These are phyloP conservation scores for Articulospora tetracladia DNA, from an alignment of 495 filamentous ascomycete species.

Conservation along the genomic window DNA sequence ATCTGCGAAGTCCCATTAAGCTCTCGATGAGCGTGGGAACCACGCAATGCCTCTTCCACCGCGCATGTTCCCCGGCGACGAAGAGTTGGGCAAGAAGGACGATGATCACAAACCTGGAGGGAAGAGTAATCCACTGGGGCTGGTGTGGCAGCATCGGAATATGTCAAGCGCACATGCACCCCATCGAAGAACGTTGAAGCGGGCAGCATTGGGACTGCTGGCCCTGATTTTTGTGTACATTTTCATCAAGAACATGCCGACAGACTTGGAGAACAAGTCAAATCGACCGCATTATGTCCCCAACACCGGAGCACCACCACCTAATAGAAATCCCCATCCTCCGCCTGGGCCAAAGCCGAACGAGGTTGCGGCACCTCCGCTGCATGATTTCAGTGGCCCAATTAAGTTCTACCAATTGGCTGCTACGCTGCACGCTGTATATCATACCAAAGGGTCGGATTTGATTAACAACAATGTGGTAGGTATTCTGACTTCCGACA, in stretches of 20 bases:
- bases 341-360: neutral
- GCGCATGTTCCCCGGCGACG: conserved; percentile 49
- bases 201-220: conserved; percentile 39
- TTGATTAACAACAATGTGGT: conserved; percentile 36
- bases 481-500: neutral
- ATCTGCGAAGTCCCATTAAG: conserved; percentile 6
- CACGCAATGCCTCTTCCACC: conserved; percentile 38
- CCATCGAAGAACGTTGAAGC: conserved; percentile 19
- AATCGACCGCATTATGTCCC: conserved; percentile 15
- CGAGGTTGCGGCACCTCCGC: neutral
- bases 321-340: neutral
- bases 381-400: conserved; percentile 48
- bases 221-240: conserved; percentile 41
- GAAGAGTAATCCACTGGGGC: conserved; percentile 9
- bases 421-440: conserved; percentile 40
- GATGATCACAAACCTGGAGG: conserved; percentile 53
- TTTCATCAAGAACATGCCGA: conserved; percentile 52
- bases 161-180: conserved; percentile 8
- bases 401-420: conserved; percentile 53
- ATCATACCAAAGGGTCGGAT: conserved; percentile 29
- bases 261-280: conserved; percentile 15
- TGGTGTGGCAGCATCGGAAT: conserved; percentile 17
- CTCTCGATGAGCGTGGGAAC: conserved; percentile 21
- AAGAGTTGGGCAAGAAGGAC: conserved; percentile 68
- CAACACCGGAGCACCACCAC: neutral